Percentiles rank a stretch among this genome's conserved stretches.
Conservation (phyloP, 225 moss, liverwort and hornwort species). For the Bryum argenteum region DNA sequence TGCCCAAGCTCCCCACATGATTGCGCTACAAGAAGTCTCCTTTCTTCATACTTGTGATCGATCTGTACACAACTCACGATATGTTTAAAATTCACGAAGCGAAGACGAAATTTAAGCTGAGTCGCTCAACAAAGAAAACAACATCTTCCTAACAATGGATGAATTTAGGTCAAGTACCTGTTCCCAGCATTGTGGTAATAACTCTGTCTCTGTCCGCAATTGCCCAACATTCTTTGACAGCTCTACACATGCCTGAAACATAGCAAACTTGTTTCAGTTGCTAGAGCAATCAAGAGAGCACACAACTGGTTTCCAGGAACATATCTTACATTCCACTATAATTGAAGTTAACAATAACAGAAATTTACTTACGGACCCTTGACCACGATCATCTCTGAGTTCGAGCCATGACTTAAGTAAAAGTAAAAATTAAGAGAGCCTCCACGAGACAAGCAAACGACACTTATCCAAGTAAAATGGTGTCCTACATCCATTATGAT, state of each 20-base stretch:
- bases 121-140: slow-evolving; percentile 19
- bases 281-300: slow-evolving; percentile 20
- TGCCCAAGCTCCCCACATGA: slow-evolving; percentile 96
- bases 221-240: slow-evolving; percentile 80
- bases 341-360: neutral
- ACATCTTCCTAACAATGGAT: slow-evolving; percentile 17
- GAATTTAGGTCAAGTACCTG: slow-evolving; percentile 50
- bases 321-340: slow-evolving; percentile 5
- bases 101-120: neutral
- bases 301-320: neutral
- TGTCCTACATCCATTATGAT: slow-evolving; percentile 92
- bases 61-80: slow-evolving; percentile 52
- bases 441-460: slow-evolving; percentile 22
- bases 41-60: slow-evolving; percentile 96
- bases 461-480: neutral
- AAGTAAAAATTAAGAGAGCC: slow-evolving; percentile 2
- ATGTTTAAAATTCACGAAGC: slow-evolving; percentile 24
- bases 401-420: neutral
- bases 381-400: slow-evolving; percentile 14
- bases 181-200: slow-evolving; percentile 99
- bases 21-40: slow-evolving; percentile 90
- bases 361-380: neutral
- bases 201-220: slow-evolving; percentile 86
- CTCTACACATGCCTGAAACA: slow-evolving; percentile 81
- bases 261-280: slow-evolving; percentile 28